A percentile compares a stretch with the other conserved stretches of the same genome.
These are phyloP conservation scores for Globisporangium spinosum DNA, from an alignment of 352 stramenopile genomes.

Conservation along the genomic window DNA sequence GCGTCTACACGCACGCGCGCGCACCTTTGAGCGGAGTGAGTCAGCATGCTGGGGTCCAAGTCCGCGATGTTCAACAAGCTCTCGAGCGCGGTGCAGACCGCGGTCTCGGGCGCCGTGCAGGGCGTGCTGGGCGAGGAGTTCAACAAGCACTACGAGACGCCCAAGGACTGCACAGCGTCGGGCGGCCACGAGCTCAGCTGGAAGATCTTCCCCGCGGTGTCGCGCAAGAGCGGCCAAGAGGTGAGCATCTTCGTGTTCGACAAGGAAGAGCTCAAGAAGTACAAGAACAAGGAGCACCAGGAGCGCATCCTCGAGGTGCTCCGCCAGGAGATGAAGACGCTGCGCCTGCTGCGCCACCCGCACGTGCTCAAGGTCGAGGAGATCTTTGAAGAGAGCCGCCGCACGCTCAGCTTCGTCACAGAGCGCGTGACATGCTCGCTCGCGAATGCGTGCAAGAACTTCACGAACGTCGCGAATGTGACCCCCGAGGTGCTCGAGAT, in stretches of 20 bases:
- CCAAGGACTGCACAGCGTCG: conserved; percentile 79
- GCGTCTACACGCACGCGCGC: not conserved
- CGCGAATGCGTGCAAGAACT: conserved; percentile 89
- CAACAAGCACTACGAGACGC: conserved; percentile 82
- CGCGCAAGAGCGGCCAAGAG: conserved; percentile 73
- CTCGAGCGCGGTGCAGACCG: conserved; percentile 65
- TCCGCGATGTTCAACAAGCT: conserved; percentile 74
- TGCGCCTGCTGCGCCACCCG: conserved; percentile 81
- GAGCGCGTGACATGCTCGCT: conserved; percentile 89
- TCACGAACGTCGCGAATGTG: conserved; percentile 81
- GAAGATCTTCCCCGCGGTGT: conserved; percentile 83
- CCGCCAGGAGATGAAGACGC: conserved; percentile 85
- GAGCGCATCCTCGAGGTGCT: conserved; percentile 87
- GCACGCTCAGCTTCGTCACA: conserved; percentile 87
- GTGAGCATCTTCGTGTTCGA: conserved; percentile 87
- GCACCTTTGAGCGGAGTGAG: not conserved
- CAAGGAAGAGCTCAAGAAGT: conserved; percentile 79
- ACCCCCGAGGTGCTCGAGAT: conserved; percentile 87
- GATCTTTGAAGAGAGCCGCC: conserved; percentile 84
- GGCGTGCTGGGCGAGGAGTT: conserved; percentile 79
- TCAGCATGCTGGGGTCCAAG: conserved; percentile 11
- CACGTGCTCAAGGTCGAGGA: conserved; percentile 90
- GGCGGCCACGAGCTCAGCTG: conserved; percentile 79
- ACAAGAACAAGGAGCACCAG: conserved; percentile 84
- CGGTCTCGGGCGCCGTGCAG: conserved; percentile 43